These are phyloP conservation scores for Avena atlantica DNA, from an alignment of 176 grass and related monocot species.

Conservation along the genomic window DNA sequence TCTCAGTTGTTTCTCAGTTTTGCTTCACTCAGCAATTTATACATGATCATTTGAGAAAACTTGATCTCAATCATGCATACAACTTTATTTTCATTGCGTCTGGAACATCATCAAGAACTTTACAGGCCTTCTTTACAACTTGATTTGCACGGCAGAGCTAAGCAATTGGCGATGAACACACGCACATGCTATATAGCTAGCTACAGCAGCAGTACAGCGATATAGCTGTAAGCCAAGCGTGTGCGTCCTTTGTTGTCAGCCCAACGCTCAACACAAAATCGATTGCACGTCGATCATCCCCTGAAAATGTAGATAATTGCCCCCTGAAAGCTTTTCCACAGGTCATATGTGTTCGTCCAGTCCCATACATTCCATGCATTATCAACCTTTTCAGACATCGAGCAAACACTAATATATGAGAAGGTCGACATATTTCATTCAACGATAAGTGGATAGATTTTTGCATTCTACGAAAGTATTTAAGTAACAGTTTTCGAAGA, in stretches of 20 bases:
- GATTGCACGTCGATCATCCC: background rate
- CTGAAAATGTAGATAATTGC: background rate
- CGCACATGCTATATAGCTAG: background rate
- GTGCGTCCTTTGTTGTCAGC: background rate
- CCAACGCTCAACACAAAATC: conserved; percentile 8
- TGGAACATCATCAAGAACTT: background rate
- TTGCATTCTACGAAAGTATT: background rate
- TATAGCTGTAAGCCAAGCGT: conserved; percentile 14
- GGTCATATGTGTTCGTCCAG: background rate
- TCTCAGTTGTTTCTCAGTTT: background rate
- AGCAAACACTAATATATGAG: no score
- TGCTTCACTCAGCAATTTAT: background rate
- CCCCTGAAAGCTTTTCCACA: background rate
- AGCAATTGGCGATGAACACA: background rate
- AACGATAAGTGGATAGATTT: background rate
- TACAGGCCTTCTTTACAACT: background rate
- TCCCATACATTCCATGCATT: background rate
- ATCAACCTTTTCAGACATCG: background rate
- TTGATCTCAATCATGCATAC: background rate
- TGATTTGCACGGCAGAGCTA: background rate
- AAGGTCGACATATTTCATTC: no score
- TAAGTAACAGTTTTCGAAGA: background rate
- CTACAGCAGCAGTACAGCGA: background rate
- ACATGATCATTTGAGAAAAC: background rate
- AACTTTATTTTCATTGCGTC: background rate